A percentile compares a stretch with the other conserved stretches of the same genome.
phyloP scores from a whole-genome alignment of 2,329 filamentous ascomycete genomes.

The Rhinocladiella similis region DNA sequence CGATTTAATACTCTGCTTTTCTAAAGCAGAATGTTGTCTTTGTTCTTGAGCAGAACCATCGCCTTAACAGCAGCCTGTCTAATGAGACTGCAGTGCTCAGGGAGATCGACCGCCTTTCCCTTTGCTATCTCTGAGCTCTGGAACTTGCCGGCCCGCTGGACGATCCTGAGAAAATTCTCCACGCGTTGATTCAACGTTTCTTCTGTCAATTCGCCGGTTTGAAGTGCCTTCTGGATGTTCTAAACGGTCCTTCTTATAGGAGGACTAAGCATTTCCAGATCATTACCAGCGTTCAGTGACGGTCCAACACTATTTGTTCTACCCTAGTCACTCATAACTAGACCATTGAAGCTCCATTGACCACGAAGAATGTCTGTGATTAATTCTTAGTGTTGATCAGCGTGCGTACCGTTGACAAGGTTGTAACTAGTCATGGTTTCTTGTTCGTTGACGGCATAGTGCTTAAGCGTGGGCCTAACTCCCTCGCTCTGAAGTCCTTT shows the following conservation, averaged over 20 bases:
- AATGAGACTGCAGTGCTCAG: conserved; percentile 63
- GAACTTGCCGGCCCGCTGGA: conserved; percentile 33
- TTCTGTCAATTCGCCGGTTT: no score
- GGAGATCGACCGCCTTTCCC: conserved; percentile 54
- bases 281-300: conserved; percentile 30
- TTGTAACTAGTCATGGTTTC: conserved; percentile 60
- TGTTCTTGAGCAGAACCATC: conserved; percentile 73
- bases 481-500: conserved; percentile 70
- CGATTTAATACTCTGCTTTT: not conserved
- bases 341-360: conserved; percentile 47
- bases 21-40: conserved; percentile 59
- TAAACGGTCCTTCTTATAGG: conserved; percentile 37
- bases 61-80: conserved; percentile 68
- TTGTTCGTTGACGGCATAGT: conserved; percentile 47
- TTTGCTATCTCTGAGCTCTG: conserved; percentile 37
- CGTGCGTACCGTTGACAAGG: conserved; percentile 52
- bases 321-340: conserved; percentile 48
- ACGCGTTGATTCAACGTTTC: conserved; percentile 25
- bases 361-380: conserved; percentile 43
- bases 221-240: conserved; percentile 27
- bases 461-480: conserved; percentile 76
- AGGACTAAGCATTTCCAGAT: conserved; percentile 33
- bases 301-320: conserved; percentile 29
- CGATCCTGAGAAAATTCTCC: conserved; percentile 30
- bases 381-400: conserved; percentile 37